Base-by-base conservation (phyloP, 495 filamentous ascomycete genomes). In the Annulohypoxylon moriforme region DNA sequence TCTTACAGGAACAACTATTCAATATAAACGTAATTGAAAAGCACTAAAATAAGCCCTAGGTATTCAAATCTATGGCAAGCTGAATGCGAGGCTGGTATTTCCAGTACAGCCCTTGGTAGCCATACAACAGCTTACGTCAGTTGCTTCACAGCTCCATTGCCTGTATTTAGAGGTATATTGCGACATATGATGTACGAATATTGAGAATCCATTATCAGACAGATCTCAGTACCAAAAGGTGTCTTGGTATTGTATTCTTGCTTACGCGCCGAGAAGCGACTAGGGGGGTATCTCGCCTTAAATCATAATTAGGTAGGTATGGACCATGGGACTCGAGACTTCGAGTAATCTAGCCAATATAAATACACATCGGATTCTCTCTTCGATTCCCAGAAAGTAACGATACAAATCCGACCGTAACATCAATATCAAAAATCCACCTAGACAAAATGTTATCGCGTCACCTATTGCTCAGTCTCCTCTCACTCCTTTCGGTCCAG, bases 141-240 rank as follows among this genome's bases (percentile, higher is more conserved):
- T 36, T 33, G 0, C 7, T 27, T 29, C 7, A 29, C 22, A 53
- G 22, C 31, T 16, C n/a, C n/a, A 44, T 61, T 10, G 33, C 13
- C 56, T 47, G 11, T 33, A 58, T 57, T 16, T 27, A 62, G 58
- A 40, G 10, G 1, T 29, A 68, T 68, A n/a, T 34, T 33, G 66
- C 66, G 66, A 68, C 9, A 22, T 16, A 57, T 49, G 18, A 49
- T 22, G 11, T 62, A 49, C 31, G 2, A 27, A 11, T 16, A 40
- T 20, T 14, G 2, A 1, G 7, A 53, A 31, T 29, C 24, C 22
- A 62, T 46, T 49, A 27, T 22, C 4, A 7, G 31, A 29, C 16
- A 57, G 20, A 53, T 63, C 13, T 10, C 14, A 33, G 10, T 5
- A 62, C 31, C 20, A 44, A 22, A 40, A 60, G n/a, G 22, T 4